Percentiles rank a stretch among this genome's conserved stretches.
Conservation (phyloP, 1,284 basidiomycete genomes). For the Termitomyces sp. region DNA sequence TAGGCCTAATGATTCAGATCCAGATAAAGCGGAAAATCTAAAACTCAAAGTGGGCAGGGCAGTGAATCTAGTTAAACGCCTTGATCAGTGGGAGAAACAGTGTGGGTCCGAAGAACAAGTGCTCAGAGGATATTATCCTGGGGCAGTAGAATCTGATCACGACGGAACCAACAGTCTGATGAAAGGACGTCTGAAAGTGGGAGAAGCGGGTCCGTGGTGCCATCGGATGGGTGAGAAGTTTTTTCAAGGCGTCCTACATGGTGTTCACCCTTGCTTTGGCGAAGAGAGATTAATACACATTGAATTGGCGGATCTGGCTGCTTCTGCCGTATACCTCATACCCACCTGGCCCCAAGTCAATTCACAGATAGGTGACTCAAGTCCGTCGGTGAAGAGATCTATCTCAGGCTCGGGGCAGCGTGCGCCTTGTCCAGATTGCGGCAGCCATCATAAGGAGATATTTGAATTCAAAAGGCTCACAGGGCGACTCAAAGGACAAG, state of each 20-base stretch:
- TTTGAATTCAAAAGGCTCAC: slow-evolving; percentile 59
- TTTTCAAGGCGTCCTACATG: background rate
- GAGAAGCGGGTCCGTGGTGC: slow-evolving; percentile 46
- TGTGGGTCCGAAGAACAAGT: slow-evolving; percentile 43
- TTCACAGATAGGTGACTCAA: slow-evolving; percentile 7
- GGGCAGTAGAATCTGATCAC: slow-evolving; percentile 9
- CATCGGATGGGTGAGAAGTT: slow-evolving; percentile 34
- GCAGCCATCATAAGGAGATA: slow-evolving; percentile 64
- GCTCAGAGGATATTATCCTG: slow-evolving; percentile 36
- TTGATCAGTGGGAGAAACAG: slow-evolving; percentile 74
- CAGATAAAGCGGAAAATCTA: slow-evolving; percentile 26
- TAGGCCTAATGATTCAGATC: slow-evolving; percentile 19
- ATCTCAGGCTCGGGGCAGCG: slow-evolving; percentile 12
- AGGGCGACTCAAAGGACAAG: slow-evolving; percentile 52
- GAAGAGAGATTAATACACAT: slow-evolving; percentile 70
- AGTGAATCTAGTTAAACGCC: slow-evolving; percentile 42
- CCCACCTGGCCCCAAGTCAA: slow-evolving; percentile 34
- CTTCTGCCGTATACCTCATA: slow-evolving; percentile 55
- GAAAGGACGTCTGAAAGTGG: slow-evolving; percentile 43
- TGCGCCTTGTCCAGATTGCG: slow-evolving; percentile 43
- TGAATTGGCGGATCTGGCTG: slow-evolving; percentile 63
- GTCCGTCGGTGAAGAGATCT: slow-evolving; percentile 8
- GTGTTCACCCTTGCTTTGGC: background rate
- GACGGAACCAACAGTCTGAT: slow-evolving; percentile 29
- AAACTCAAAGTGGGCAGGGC: slow-evolving; percentile 51